Base-by-base conservation (phyloP, 306 rosid species). In the Crotalaria pallida region DNA sequence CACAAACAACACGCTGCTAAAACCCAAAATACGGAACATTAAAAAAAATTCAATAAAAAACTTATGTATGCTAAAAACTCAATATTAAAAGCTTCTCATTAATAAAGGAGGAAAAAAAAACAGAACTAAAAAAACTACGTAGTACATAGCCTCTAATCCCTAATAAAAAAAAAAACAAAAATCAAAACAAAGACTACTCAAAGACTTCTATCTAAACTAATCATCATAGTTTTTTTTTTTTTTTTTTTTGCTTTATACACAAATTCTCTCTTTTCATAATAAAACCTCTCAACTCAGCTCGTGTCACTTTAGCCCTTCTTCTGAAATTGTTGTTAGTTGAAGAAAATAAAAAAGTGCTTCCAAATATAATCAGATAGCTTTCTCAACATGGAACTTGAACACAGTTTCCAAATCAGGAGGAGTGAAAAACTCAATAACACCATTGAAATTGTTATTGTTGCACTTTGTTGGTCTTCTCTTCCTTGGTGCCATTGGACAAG, bases 381-480 rank as follows among this genome's bases (percentile, higher is more conserved):
- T 79, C 86, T 88, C 85, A 49, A 88, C 87, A 33, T 71, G 89
- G 29, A 76, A 69, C 71, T 87, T 94, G 83, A 95, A 91, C 12
- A 91, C 96, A 0, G 96, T 74, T 67, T 95, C 99, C 97, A 95
- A 87, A 67, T 95, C 97, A 15, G 97, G 96, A 12, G 91, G 89
- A 1, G 83, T 80, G 38, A 95, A 95, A 71, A 86, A 95, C 83
- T 89, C 97, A 51, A 80, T 86, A 0, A 72, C 88, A 0, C 76
- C 89, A 34, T 49, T 74, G 36, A 79, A 77, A 51, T 71, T 73
- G 52, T 70, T 48, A 31, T n/a, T n/a, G 18, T 51, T 74, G 4
- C 92, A 80, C 68, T 78, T 84, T 4, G 84, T 62, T 36, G 92
- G 84, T 15, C 91, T 75, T 0, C 86, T 79, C 83, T 89, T 91